Conservation (phyloP, 495 filamentous ascomycete species). For the Hypoxylon trugodes region DNA sequence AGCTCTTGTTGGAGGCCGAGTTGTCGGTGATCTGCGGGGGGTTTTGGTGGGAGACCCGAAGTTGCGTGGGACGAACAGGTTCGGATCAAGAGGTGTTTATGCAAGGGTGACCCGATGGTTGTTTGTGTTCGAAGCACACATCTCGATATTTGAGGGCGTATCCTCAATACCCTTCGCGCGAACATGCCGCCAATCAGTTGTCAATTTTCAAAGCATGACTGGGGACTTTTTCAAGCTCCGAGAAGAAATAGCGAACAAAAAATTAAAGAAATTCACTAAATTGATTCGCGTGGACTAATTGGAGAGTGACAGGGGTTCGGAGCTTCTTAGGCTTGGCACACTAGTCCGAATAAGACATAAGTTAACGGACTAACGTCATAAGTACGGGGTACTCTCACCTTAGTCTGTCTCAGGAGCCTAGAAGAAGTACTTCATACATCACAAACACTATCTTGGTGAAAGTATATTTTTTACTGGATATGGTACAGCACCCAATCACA, state of each 20-base stretch:
- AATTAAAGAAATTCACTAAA: slow-evolving; percentile 15
- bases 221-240: background rate
- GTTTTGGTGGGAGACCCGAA: slow-evolving; percentile 39
- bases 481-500: slow-evolving; percentile 28
- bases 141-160: slow-evolving; percentile 24
- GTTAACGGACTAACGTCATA: background rate
- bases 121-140: slow-evolving; percentile 24
- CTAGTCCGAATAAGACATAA: slow-evolving; percentile 7
- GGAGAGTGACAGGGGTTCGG: slow-evolving; percentile 8
- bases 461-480: slow-evolving; percentile 10
- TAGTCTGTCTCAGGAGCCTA: slow-evolving; percentile 4
- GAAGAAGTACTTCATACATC: slow-evolving; percentile 15
- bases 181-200: slow-evolving; percentile 39
- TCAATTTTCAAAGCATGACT: slow-evolving; percentile 21
- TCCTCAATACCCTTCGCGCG: slow-evolving; percentile 26
- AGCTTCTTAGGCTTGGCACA: slow-evolving; percentile 6
- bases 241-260: background rate
- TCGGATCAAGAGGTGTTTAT: slow-evolving; percentile 18
- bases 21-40: slow-evolving; percentile 70
- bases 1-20: slow-evolving; percentile 77
- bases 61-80: slow-evolving; percentile 48
- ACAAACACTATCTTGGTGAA: background rate
- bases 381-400: slow-evolving; percentile 18
- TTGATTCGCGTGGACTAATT: slow-evolving; percentile 10
- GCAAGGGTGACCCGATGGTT: slow-evolving; percentile 2